Evolutionary conservation across 352 stramenopile species (phyloP).

Genomic region (Bremia lactucae): DNA sequence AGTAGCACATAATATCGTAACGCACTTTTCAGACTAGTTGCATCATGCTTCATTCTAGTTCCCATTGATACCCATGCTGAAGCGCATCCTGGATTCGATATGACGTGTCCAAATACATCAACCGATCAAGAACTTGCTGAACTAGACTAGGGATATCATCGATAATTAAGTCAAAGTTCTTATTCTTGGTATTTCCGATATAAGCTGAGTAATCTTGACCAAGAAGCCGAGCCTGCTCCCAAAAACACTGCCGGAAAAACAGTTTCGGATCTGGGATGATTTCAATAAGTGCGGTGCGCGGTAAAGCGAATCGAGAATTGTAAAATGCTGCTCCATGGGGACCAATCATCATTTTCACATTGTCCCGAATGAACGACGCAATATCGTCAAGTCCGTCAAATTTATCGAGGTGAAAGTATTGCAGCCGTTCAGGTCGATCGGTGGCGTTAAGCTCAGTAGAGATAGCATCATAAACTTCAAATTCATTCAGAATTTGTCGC

Average conservation of each 20-base stretch:
- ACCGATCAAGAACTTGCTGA: slow-evolving; percentile 3
- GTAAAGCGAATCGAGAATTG: slow-evolving; percentile 16
- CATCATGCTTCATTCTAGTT: too few relatives aligned
- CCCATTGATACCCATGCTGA: slow-evolving; percentile 12
- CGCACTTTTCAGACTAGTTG: too few relatives aligned
- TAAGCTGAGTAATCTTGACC: slow-evolving; percentile 21
- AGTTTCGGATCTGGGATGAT: slow-evolving; percentile 13
- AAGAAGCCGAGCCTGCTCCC: slow-evolving; percentile 18
- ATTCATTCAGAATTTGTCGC: slow-evolving; percentile 16
- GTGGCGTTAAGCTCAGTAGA: slow-evolving; percentile 8
- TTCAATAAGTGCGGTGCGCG: slow-evolving; percentile 18
- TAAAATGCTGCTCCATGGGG: slow-evolving; percentile 22
- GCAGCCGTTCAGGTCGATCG: slow-evolving; percentile 4
- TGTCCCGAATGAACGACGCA: slow-evolving; percentile 16
- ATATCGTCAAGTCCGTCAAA: slow-evolving; percentile 14
- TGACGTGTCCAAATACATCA: slow-evolving; percentile 14
- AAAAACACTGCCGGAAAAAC: slow-evolving; percentile 20
- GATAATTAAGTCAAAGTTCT: slow-evolving; percentile 15
- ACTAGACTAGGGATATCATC: slow-evolving; percentile 13
- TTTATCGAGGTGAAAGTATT: slow-evolving; percentile 18
- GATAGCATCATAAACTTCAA: slow-evolving; percentile 11
- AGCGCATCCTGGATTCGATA: slow-evolving; percentile 13
- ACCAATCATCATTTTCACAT: slow-evolving; percentile 23
- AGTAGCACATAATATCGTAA: too few relatives aligned
- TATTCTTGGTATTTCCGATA: slow-evolving; percentile 5